A percentile compares a stretch with the other conserved stretches of the same genome.
These are phyloP conservation scores for Penicillium turbatum DNA, from an alignment of 495 filamentous ascomycete genomes.

Conservation along the genomic window DNA sequence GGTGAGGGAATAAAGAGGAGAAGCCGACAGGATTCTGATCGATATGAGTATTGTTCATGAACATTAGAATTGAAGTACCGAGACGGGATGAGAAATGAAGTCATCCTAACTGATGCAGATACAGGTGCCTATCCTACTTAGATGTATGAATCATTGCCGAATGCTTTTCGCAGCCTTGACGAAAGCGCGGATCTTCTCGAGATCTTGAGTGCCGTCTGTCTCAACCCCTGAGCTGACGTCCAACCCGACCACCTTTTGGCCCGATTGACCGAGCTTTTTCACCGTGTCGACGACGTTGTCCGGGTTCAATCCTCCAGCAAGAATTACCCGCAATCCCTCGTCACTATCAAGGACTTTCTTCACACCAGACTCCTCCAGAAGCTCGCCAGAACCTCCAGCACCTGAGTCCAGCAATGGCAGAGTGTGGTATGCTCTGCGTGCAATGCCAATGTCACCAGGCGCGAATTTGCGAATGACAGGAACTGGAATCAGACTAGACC, in stretches of 20 bases:
- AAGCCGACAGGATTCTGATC: background rate
- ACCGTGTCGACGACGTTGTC: slow-evolving; percentile 68
- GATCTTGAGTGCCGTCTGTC: slow-evolving; percentile 71
- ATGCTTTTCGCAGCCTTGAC: slow-evolving; percentile 63
- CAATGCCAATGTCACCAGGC: slow-evolving; percentile 65
- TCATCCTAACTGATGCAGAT: background rate
- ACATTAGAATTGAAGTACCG: background rate
- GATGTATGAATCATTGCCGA: slow-evolving; percentile 16
- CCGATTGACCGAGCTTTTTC: slow-evolving; percentile 48
- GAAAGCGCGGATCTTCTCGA: slow-evolving; percentile 79
- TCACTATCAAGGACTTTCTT: slow-evolving; percentile 59
- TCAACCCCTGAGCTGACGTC: slow-evolving; percentile 96
- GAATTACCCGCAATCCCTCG: slow-evolving; percentile 58
- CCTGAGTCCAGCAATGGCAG: slow-evolving; percentile 83
- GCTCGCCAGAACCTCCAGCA: slow-evolving; percentile 72
- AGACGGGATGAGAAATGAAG: background rate
- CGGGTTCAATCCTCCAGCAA: slow-evolving; percentile 79
- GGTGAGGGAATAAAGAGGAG: background rate
- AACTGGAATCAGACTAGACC: slow-evolving; percentile 79
- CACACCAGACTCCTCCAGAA: slow-evolving; percentile 63
- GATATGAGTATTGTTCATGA: background rate
- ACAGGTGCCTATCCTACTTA: background rate
- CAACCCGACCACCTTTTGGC: slow-evolving; percentile 66
- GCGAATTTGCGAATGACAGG: slow-evolving; percentile 84
- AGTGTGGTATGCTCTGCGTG: slow-evolving; percentile 73